phyloP scores from a whole-genome alignment of 257 asterid genomes.

The Phtheirospermum japonicum region DNA sequence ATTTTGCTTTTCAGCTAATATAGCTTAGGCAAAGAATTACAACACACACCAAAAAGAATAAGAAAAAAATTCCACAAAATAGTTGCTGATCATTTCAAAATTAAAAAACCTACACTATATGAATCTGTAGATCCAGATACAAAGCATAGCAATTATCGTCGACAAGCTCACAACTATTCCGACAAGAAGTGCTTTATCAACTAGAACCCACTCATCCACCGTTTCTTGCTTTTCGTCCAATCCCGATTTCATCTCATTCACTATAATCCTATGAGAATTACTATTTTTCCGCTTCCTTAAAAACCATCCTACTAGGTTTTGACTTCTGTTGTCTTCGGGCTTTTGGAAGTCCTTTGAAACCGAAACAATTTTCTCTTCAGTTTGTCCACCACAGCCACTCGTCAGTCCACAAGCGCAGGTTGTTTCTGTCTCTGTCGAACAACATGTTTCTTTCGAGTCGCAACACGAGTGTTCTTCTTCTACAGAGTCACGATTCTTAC shows the following conservation, averaged over 20 bases:
- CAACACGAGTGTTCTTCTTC: constrained; percentile 41
- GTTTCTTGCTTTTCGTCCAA: constrained; percentile 34
- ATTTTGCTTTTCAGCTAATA: not conserved
- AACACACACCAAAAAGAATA: not conserved
- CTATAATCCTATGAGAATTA: constrained; percentile 28
- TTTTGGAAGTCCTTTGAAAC: constrained; percentile 28
- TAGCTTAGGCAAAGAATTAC: constrained; percentile 15
- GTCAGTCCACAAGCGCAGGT: constrained; percentile 46
- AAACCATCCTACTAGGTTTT: constrained; percentile 46
- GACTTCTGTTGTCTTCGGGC: constrained; percentile 34
- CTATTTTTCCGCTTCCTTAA: constrained; percentile 56
- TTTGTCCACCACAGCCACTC: constrained; percentile 43
- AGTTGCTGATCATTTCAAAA: not conserved
- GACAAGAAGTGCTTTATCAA: constrained; percentile 58
- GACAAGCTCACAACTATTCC: constrained; percentile 58
- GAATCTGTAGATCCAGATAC: constrained; percentile 38
- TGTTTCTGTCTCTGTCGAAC: constrained; percentile 54
- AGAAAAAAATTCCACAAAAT: not conserved
- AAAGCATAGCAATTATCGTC: constrained; percentile 47
- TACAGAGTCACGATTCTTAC: constrained; percentile 8
- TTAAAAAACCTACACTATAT: constrained; percentile 13
- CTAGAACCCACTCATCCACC: constrained; percentile 40
- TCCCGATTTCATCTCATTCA: constrained; percentile 31
- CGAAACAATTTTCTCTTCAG: constrained; percentile 29
- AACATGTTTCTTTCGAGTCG: constrained; percentile 42